Evolutionary conservation across 2,329 filamentous ascomycete species (phyloP), one percentile per base, ranked within the genome.

Genomic region (Colletotrichum liaoningense): DNA sequence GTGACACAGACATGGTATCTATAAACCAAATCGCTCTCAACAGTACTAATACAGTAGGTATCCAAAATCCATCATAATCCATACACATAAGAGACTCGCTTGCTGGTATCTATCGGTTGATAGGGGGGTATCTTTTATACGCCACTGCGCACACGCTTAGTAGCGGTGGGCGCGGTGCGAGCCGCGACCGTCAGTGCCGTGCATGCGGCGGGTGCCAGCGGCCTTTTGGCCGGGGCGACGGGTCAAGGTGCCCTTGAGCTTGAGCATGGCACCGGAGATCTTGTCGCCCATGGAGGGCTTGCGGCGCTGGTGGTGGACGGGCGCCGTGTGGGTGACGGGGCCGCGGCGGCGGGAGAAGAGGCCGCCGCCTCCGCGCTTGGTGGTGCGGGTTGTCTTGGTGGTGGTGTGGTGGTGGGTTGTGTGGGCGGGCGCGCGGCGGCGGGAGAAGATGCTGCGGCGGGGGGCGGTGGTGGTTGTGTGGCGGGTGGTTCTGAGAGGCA

Each of bases 241-340:
- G 1, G 92, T 95, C 70, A 96, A 80, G 67, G 86, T 90, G 8
- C 94, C 94, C 82, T 91, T 91, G 75, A 96, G 82, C 85, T 90
- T 94, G 84, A 94, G 87, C 81, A 96, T 85, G 0, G 93, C 93
- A 22, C 94, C 94, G 63, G 89, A 92, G 77, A 96, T 88, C 83
- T 95, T 96, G 84, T 96, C 94, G 59, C 92, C 92, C 76, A 95
- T 85, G 52, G 88, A 90, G 3, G 90, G 88, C 78, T 92, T 90
- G 79, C 93, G 90, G 80, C 90, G 89, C 67, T 94, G 93, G 80
- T 93, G 91, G 74, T 90, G 88, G 19, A 85, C 84, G 2, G 84
- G 84, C 2, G 81, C 78, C 4, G 70, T 56, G 4, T 79, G 75
- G 49, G 64, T 56, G 56, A 68, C 60, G 30, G 74, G 57, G 11